These are phyloP conservation scores for Ilex aquifolium DNA, from an alignment of 257 asterid genomes.

Conservation along the genomic window DNA sequence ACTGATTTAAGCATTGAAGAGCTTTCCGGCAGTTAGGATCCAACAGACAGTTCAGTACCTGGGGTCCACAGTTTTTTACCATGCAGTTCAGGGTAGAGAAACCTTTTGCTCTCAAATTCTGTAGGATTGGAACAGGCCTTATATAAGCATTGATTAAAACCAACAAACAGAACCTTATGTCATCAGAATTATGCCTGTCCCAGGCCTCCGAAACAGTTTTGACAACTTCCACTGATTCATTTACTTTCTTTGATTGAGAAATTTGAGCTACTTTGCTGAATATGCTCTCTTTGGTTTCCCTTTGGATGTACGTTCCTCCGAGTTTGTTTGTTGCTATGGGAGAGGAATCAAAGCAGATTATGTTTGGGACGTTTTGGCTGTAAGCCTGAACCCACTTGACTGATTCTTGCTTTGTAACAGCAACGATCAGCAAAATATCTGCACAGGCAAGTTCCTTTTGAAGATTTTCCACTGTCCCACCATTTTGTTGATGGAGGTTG, in stretches of 20 bases:
- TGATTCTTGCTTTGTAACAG: slow-evolving; percentile 56
- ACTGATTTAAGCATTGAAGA: slow-evolving; percentile 78
- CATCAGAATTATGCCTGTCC: slow-evolving; percentile 79
- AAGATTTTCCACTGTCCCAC: slow-evolving; percentile 23
- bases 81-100: slow-evolving; percentile 73
- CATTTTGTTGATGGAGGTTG: slow-evolving; percentile 19
- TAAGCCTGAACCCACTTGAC: slow-evolving; percentile 51
- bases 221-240: slow-evolving; percentile 49
- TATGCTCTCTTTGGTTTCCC: slow-evolving; percentile 29
- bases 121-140: slow-evolving; percentile 56
- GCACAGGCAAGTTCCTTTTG: slow-evolving; percentile 31
- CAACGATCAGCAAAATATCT: slow-evolving; percentile 53
- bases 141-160: slow-evolving; percentile 75
- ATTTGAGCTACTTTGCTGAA: slow-evolving; percentile 40
- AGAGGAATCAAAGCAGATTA: slow-evolving; percentile 74
- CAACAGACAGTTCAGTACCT: slow-evolving; percentile 68
- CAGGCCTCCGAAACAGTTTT: slow-evolving; percentile 63
- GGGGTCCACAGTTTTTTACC: slow-evolving; percentile 79
- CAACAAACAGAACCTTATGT: slow-evolving; percentile 75
- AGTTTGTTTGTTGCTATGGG: slow-evolving; percentile 50
- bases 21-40: slow-evolving; percentile 86
- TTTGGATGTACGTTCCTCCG: slow-evolving; percentile 47
- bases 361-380: slow-evolving; percentile 33
- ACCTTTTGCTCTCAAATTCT: slow-evolving; percentile 87
- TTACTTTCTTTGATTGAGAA: slow-evolving; percentile 35